Evolutionary conservation across 225 moss, liverwort and hornwort genomes (phyloP).

Genomic region (Antitrichia curtipendula): DNA sequence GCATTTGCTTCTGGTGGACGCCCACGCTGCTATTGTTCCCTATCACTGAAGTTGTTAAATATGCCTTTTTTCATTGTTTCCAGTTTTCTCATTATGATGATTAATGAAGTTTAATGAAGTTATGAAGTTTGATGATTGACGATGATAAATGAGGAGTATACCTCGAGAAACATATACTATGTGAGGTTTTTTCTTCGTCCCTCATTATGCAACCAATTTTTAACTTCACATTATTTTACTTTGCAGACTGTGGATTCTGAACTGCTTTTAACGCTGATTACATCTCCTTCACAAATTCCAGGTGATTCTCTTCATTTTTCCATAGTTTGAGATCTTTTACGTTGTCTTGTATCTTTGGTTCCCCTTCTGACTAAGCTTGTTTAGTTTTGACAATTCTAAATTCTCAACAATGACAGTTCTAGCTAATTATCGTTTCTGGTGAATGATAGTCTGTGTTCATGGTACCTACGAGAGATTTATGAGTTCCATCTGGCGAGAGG

Average conservation of each 20-base stretch:
- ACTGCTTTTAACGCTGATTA: constrained; percentile 27
- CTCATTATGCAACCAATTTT: not conserved
- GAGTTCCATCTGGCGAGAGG: constrained; percentile 40
- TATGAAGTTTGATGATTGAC: not conserved
- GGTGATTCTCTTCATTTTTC: constrained; percentile 19
- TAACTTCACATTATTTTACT: not conserved
- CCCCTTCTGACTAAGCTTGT: not conserved
- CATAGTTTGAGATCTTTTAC: not conserved
- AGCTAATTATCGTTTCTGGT: constrained; percentile 1
- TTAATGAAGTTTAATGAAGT: not conserved
- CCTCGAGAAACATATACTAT: not conserved
- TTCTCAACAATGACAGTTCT: not conserved
- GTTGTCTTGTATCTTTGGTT: not conserved
- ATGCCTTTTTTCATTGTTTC: not conserved
- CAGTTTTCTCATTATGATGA: not conserved
- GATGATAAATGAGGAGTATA: not conserved
- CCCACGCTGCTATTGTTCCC: not conserved
- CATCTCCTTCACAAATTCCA: constrained; percentile 40
- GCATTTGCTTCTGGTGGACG: not conserved
- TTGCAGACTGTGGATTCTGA: constrained; percentile 63
- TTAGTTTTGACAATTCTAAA: not conserved
- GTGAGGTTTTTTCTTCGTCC: not conserved
- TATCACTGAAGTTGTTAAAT: not conserved
- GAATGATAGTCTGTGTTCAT: constrained; percentile 65
- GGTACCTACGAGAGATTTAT: constrained; percentile 45